Evolutionary conservation across 164 flowering plant genomes (phyloP).

Genomic region (Magnolia changhungtana): DNA sequence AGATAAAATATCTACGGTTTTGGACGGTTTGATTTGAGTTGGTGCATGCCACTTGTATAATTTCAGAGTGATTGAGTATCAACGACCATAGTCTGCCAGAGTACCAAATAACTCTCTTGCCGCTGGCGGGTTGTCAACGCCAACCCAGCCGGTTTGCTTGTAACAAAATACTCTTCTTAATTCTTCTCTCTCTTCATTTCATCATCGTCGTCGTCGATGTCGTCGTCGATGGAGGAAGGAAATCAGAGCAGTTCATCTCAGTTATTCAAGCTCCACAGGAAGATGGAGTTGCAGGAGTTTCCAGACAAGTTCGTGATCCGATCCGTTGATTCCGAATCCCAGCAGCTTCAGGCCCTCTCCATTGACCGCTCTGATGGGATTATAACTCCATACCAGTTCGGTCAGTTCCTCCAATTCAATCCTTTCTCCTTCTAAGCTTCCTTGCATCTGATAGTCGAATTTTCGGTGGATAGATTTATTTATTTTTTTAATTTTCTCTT

Average conservation of each 20-base stretch:
- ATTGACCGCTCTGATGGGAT: constrained; percentile 60
- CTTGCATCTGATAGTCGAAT: not conserved
- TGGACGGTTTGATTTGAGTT: too few species aligned
- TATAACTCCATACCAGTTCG: constrained; percentile 30
- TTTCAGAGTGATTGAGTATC: too few species aligned
- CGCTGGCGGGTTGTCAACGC: not conserved
- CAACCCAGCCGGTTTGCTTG: not conserved
- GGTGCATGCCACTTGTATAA: too few species aligned
- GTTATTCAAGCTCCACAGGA: constrained; percentile 55
- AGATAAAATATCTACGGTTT: too few species aligned
- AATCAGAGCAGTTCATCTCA: not conserved
- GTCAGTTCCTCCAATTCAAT: constrained; percentile 22
- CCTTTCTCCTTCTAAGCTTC: not conserved
- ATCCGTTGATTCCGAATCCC: constrained; percentile 26
- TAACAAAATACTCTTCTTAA: not conserved
- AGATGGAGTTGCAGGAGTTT: constrained; percentile 68
- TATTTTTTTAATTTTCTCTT: not conserved
- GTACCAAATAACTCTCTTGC: not conserved
- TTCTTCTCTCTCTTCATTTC: not conserved
- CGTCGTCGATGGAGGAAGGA: constrained; percentile 1
- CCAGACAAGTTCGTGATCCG: constrained; percentile 62
- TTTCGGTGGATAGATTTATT: not conserved
- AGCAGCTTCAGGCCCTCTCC: constrained; percentile 55
- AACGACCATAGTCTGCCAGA: too few species aligned
- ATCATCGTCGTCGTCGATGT: not conserved